These are phyloP conservation scores for Aschersonia sp. DNA, from an alignment of 2,329 filamentous ascomycete species.

Conservation along the genomic window DNA sequence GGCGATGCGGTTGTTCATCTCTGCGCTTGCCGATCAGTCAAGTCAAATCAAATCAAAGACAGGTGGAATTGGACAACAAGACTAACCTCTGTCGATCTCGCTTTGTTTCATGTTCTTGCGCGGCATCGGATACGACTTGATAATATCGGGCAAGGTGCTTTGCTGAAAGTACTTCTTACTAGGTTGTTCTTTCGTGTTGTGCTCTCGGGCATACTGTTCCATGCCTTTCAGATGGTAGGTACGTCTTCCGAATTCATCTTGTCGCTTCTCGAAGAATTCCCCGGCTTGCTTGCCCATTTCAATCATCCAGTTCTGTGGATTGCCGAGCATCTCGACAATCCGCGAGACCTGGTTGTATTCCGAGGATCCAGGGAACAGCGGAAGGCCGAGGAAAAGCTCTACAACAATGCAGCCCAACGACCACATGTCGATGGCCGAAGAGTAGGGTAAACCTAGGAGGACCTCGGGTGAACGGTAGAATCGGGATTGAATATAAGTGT, in stretches of 20 bases:
- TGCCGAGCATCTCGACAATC: conserved; percentile 95
- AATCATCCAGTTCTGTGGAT: conserved; percentile 97
- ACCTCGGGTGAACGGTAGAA: conserved; percentile 98
- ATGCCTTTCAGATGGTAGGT: conserved; percentile 90
- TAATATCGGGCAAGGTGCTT: conserved; percentile 87
- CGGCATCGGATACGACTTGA: conserved; percentile 95
- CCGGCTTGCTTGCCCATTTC: conserved; percentile 97
- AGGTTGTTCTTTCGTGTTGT: conserved; percentile 91
- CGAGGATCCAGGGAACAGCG: conserved; percentile 89
- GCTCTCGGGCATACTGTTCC: conserved; percentile 94
- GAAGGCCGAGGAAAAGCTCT: conserved; percentile 86
- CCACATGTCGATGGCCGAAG: conserved; percentile 99
- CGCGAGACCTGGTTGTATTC: conserved; percentile 97
- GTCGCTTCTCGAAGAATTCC: conserved; percentile 88
- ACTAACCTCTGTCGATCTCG: conserved; percentile 80
- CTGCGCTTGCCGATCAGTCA: conserved; percentile 30
- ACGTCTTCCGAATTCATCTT: conserved; percentile 83
- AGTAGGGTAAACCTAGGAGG: conserved; percentile 87
- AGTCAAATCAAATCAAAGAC: background rate
- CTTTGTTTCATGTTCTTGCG: conserved; percentile 98
- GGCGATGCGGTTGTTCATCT: conserved; percentile 95
- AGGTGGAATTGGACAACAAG: background rate
- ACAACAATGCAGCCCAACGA: conserved; percentile 97
- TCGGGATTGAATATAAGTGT: conserved; percentile 96
- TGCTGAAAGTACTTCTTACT: conserved; percentile 99